phyloP scores from a whole-genome alignment of 192 early-diverging fungal species.

The Backusella australiensis region DNA sequence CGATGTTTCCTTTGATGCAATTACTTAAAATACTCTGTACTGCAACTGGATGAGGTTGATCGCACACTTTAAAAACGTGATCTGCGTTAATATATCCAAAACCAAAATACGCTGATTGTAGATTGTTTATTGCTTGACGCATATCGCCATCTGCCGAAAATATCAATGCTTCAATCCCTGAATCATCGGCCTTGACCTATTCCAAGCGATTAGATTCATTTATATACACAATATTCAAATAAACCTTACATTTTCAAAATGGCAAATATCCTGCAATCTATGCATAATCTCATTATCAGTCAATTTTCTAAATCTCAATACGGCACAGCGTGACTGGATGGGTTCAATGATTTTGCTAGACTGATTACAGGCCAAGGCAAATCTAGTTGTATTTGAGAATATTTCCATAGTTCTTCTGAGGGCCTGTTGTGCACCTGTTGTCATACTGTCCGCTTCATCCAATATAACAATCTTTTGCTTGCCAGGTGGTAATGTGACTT shows the following conservation, averaged over 20 bases:
- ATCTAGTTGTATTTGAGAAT: constrained; percentile 92
- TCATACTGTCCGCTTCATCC: constrained; percentile 99
- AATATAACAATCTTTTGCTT: constrained; percentile 90
- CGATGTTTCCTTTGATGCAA: constrained; percentile 67
- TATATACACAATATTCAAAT: not conserved
- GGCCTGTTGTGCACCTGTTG: constrained; percentile 93
- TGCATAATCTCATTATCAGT: constrained; percentile 76
- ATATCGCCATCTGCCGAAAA: constrained; percentile 98
- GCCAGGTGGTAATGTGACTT: constrained; percentile 89
- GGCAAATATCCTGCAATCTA: constrained; percentile 82
- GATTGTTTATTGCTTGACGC: constrained; percentile 97
- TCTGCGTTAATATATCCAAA: constrained; percentile 84
- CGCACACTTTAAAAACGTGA: constrained; percentile 97
- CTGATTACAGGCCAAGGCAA: constrained; percentile 95
- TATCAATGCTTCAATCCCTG: constrained; percentile 90
- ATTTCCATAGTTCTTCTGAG: constrained; percentile 98
- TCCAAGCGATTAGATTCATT: not conserved
- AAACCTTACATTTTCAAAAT: constrained; percentile 64
- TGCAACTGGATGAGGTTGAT: constrained; percentile 90
- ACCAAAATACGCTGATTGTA: constrained; percentile 87
- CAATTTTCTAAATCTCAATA: constrained; percentile 82
- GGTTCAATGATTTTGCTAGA: constrained; percentile 98
- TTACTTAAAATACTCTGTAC: constrained; percentile 72
- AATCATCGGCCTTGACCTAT: constrained; percentile 79
- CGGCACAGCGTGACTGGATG: constrained; percentile 94